These are phyloP conservation scores for Microdochium paspali DNA, from an alignment of 2,329 filamentous ascomycete species.

Conservation along the genomic window DNA sequence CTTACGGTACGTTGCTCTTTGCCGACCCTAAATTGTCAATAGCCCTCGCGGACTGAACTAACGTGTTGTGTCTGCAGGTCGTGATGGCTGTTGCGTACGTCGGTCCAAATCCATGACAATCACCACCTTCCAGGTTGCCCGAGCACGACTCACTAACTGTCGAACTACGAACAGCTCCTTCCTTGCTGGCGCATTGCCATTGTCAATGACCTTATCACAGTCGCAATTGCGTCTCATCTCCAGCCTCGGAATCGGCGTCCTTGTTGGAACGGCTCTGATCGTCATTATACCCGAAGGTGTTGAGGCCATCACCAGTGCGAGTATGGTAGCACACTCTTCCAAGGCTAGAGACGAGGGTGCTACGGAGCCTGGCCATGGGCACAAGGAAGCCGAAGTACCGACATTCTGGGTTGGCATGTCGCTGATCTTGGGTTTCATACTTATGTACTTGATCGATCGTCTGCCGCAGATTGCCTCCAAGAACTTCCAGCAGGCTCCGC, in stretches of 20 bases:
- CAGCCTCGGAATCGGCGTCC: conserved; percentile 83
- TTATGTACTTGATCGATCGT: conserved; percentile 95
- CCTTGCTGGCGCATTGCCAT: conserved; percentile 79
- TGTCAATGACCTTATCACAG: conserved; percentile 79
- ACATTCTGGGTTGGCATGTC: conserved; percentile 77
- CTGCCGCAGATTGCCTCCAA: conserved; percentile 65
- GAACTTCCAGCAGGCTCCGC: conserved; percentile 51
- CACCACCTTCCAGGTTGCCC: no score
- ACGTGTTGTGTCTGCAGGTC: conserved; percentile 13
- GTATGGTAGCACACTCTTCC: conserved; percentile 27
- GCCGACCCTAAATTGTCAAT: background rate
- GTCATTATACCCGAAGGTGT: conserved; percentile 97
- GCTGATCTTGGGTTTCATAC: conserved; percentile 77
- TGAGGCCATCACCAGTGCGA: conserved; percentile 68
- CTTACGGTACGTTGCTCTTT: conserved; percentile 16
- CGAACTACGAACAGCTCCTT: conserved; percentile 59
- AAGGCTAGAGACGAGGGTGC: conserved; percentile 5
- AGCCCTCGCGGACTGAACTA: conserved; percentile 7
- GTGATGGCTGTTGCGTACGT: conserved; percentile 27
- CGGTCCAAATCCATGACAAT: conserved; percentile 2
- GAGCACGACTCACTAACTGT: conserved; percentile 3
- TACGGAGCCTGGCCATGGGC: conserved; percentile 1
- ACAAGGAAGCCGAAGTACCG: conserved; percentile 42
- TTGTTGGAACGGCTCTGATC: conserved; percentile 90
- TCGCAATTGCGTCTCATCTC: conserved; percentile 85